Conservation (phyloP, 768 basidiomycete species). For the Suillus lakei region DNA sequence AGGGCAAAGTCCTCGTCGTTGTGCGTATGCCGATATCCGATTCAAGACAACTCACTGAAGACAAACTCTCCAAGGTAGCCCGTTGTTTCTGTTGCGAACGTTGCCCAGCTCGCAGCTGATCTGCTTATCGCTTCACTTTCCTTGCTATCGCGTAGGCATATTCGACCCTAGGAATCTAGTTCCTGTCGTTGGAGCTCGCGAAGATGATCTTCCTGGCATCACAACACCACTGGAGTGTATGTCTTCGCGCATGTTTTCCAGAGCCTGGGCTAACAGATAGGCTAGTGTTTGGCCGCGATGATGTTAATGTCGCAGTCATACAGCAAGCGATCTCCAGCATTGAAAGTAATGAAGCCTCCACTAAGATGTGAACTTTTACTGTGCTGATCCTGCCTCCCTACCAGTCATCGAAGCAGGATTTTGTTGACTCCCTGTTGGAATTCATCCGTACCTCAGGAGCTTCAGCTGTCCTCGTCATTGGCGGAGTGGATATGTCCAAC, state of each 20-base stretch:
- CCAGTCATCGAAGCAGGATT: conserved; percentile 72
- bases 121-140: conserved; percentile 70
- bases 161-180: conserved; percentile 67
- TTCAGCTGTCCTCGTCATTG: conserved; percentile 62
- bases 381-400: conserved; percentile 7
- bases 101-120: conserved; percentile 80
- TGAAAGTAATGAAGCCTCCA: conserved; percentile 56
- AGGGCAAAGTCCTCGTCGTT: conserved; percentile 36
- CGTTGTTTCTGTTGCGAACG: conserved; percentile 79
- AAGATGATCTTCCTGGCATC: conserved; percentile 61
- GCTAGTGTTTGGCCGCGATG: conserved; percentile 67
- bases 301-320: conserved; percentile 57
- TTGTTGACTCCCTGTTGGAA: conserved; percentile 56
- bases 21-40: conserved; percentile 21
- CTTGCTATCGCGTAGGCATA: conserved; percentile 61
- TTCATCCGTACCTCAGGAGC: conserved; percentile 60
- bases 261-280: conserved; percentile 7
- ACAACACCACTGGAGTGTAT: conserved; percentile 79
- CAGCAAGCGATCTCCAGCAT: conserved; percentile 81
- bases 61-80: conserved; percentile 47
- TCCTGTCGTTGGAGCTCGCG: conserved; percentile 75
- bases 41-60: conserved; percentile 6
- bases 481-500: conserved; percentile 76
- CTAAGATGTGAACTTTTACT: neutral
- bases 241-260: conserved; percentile 27